A percentile compares a stretch with the other conserved stretches of the same genome.
Conservation (phyloP, 208 protist genomes). For the Leptomonas seymouri region DNA sequence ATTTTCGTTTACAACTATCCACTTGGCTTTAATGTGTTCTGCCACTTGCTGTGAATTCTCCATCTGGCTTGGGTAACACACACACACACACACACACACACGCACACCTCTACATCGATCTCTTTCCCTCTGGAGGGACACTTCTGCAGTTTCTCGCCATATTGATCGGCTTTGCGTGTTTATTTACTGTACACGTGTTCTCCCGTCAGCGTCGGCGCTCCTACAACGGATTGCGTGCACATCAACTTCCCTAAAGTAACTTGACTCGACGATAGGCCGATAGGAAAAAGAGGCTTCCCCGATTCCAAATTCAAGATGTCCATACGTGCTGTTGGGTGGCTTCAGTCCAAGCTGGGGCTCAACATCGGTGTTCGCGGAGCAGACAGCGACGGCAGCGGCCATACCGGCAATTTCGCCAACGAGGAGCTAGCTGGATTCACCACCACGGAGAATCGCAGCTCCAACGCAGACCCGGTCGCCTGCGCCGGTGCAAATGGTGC, state of each 20-base stretch:
- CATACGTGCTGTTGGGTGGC: slow-evolving; percentile 69
- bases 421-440: slow-evolving; percentile 30
- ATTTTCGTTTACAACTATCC: too few species aligned
- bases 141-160: not conserved
- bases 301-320: slow-evolving; percentile 36
- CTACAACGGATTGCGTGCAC: not conserved
- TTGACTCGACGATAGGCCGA: not conserved
- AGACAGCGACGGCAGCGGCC: slow-evolving; percentile 7
- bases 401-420: slow-evolving; percentile 3
- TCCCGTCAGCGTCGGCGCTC: not conserved
- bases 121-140: too few species aligned
- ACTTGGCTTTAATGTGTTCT: too few species aligned
- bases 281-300: not conserved
- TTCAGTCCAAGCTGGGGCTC: slow-evolving; percentile 78
- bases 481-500: not conserved
- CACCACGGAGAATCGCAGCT: slow-evolving; percentile 28
- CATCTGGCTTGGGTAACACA: too few species aligned
- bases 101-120: slow-evolving; percentile 1
- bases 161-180: not conserved
- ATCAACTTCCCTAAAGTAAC: not conserved
- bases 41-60: too few species aligned
- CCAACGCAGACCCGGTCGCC: slow-evolving; percentile 14
- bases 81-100: slow-evolving; percentile 1
- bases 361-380: slow-evolving; percentile 59
- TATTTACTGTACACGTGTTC: too few species aligned